Evolutionary conservation across 257 asterid species (phyloP).

Genomic region (Primulina eburnea): DNA sequence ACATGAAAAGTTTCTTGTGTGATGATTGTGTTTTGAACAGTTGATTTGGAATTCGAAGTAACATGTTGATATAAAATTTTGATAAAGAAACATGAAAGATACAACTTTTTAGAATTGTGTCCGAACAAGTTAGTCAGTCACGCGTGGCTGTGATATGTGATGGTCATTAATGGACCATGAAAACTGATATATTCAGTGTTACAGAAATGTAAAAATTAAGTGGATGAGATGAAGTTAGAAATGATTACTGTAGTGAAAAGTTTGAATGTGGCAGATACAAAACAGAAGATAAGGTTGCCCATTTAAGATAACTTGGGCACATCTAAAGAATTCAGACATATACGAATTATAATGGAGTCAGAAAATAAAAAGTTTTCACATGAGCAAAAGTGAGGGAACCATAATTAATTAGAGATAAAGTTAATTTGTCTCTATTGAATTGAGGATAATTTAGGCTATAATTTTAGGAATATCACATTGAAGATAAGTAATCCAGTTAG

Average conservation of each 20-base stretch:
- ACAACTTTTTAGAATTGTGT: too few species aligned
- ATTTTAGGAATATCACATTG: neutral
- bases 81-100: neutral
- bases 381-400: neutral
- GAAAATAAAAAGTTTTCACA: neutral
- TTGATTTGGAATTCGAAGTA: neutral
- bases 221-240: neutral
- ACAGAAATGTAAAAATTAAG: neutral
- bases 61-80: too few species aligned
- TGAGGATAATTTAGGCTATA: neutral
- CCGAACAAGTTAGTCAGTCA: neutral
- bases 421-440: neutral
- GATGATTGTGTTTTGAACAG: neutral
- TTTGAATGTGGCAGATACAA: neutral
- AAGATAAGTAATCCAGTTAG: neutral
- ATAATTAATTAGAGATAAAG: too few species aligned
- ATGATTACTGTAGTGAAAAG: neutral
- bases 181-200: neutral
- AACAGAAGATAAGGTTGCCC: neutral
- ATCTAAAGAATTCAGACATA: too few species aligned
- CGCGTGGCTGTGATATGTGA: neutral
- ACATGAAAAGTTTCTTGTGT: neutral
- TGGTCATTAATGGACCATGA: neutral
- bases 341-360: neutral
- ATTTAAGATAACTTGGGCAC: neutral